Percentiles rank a stretch among this genome's conserved stretches.
phyloP scores from a whole-genome alignment of 2,329 filamentous ascomycete genomes.

The Blastomyces gilchristii region DNA sequence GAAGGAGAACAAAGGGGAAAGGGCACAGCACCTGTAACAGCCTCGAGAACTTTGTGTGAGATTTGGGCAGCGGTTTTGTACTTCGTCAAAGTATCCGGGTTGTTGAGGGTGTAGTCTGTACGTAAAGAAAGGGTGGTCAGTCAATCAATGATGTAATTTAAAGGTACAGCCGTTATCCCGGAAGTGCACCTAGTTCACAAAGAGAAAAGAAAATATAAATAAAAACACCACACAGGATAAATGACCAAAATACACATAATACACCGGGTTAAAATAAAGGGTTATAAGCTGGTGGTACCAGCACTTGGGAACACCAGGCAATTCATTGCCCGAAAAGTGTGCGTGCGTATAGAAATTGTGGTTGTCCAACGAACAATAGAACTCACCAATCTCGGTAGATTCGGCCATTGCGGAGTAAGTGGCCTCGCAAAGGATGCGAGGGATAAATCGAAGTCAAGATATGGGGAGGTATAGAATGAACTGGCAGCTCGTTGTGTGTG shows the following conservation, averaged over 20 bases:
- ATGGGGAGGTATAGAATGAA: background rate
- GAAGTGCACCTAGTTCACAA: background rate
- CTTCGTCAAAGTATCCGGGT: slow-evolving; percentile 93
- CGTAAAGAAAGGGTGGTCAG: background rate
- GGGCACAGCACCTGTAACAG: slow-evolving; percentile 51
- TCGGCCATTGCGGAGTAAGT: slow-evolving; percentile 15
- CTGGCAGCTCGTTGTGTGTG: slow-evolving; percentile 4
- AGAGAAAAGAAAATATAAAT: background rate
- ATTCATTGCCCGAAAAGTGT: background rate
- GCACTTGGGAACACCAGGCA: background rate
- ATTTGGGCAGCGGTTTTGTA: slow-evolving; percentile 96
- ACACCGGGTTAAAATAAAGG: background rate
- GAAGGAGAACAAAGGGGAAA: slow-evolving; percentile 6
- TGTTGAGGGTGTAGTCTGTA: slow-evolving; percentile 76
- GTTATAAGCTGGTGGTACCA: background rate
- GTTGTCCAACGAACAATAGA: background rate
- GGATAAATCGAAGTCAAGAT: background rate
- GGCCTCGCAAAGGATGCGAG: slow-evolving; percentile 6
- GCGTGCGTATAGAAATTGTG: background rate
- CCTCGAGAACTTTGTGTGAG: slow-evolving; percentile 87
- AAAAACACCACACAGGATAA: background rate
- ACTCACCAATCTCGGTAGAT: slow-evolving; percentile 17
- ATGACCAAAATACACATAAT: background rate
- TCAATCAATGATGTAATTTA: slow-evolving; percentile 11
- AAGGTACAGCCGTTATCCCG: background rate